Evolutionary conservation across 148 eudicot genomes (phyloP), one percentile per base, ranked within the genome.

Genomic region (Selenicereus undatus): DNA sequence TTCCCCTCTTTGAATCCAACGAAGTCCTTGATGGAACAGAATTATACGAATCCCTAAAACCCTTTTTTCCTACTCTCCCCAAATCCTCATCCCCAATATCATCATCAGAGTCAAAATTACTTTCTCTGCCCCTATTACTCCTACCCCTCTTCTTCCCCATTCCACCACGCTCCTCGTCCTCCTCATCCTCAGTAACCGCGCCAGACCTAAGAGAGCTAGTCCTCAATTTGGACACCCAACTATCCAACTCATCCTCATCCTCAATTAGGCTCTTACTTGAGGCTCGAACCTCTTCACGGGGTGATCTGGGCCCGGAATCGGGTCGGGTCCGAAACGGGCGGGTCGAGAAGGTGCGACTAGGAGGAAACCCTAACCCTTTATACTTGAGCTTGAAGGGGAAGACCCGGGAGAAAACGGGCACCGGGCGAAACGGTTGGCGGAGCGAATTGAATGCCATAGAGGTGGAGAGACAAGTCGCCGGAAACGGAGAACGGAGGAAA

Each of bases 231-330:
- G 90, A 87, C 51, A 93, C 97, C 99, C 97, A 93, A 68, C 90
- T 86, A 79, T 90, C 92, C 56, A 93, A 76, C 50, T 90, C 99
- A 56, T 93, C 93, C 73, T 96, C 98, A 66, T 93, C 99, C 71
- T 92, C 99, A 82, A 90, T 81, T 79, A 96, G 78, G 71, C 95
- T 96, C 88, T 88, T 92, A 0, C 91, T 58, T 20, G 84, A 85
- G 81, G 86, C 62, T 22, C 26, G 14, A 8, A 80, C 48, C 22
- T 81, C 70, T 39, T 78, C 71, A 20, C 74, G 80, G 50, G 58
- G 21, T 18, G 42, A 29, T 5, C 12, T 80, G 35, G 85, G 48
- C 14, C 83, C 76, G 36, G 86, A 71, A 48, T 86, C 82, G 62
- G 84, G 48, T 20, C 82, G 70, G 60, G 79, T 39, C 36, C 86